Percentiles rank a stretch among this genome's conserved stretches.
Conservation (phyloP, 2,329 filamentous ascomycete genomes). For the Pestalotiopsis sp. region DNA sequence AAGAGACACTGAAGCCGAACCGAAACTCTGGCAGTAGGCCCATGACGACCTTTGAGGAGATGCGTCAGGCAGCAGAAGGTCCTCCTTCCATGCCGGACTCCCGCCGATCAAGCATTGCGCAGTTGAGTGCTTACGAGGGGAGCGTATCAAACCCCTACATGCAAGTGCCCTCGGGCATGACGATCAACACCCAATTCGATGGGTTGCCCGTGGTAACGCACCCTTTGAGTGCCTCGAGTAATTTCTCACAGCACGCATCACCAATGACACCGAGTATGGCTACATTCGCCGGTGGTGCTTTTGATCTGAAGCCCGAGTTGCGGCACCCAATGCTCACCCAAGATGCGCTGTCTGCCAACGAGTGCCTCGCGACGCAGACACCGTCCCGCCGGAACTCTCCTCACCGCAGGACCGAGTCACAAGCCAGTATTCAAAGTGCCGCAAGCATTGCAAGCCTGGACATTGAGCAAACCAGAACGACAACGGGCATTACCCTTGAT, state of each 20-base stretch:
- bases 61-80: constrained; percentile 57
- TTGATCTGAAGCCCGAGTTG: constrained; percentile 45
- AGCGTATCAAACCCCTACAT: constrained; percentile 58
- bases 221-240: constrained; percentile 42
- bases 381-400: constrained; percentile 32
- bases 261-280: constrained; percentile 50
- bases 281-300: constrained; percentile 39
- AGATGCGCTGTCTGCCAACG: constrained; percentile 18
- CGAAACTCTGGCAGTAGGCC: constrained; percentile 42
- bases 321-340: constrained; percentile 23
- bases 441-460: constrained; percentile 63
- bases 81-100: constrained; percentile 53
- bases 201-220: constrained; percentile 33
- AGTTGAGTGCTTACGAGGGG: constrained; percentile 38
- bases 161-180: constrained; percentile 38
- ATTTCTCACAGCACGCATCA: constrained; percentile 52
- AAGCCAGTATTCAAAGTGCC: constrained; percentile 57
- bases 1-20: constrained; percentile 63
- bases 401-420: constrained; percentile 60
- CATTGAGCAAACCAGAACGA: constrained; percentile 65
- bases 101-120: constrained; percentile 51
- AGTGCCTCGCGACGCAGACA: constrained; percentile 23
- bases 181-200: constrained; percentile 40
- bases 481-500: constrained; percentile 84
- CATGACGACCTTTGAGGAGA: constrained; percentile 57